These are phyloP conservation scores for Beauveria pseudobassiana DNA, from an alignment of 2,329 filamentous ascomycete genomes.

Conservation along the genomic window DNA sequence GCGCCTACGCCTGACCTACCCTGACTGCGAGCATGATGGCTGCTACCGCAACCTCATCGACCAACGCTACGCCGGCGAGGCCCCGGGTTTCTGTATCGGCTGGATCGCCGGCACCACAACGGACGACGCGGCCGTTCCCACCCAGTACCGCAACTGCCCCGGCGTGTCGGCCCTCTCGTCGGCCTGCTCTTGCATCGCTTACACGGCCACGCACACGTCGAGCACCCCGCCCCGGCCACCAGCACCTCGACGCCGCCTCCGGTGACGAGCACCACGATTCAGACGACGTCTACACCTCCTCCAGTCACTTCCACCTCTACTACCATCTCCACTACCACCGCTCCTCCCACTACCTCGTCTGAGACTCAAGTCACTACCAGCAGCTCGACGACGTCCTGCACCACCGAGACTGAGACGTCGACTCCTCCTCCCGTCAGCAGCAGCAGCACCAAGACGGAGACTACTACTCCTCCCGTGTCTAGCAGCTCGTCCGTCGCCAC, in stretches of 20 bases:
- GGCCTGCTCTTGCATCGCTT: slow-evolving; percentile 31
- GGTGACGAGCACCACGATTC: slow-evolving; percentile 6
- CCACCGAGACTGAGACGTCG: slow-evolving; percentile 22
- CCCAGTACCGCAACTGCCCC: slow-evolving; percentile 24
- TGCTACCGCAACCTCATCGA: slow-evolving; percentile 31
- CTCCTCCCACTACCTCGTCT: slow-evolving; percentile 4
- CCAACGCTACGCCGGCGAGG: slow-evolving; percentile 22
- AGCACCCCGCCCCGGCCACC: slow-evolving; percentile 10
- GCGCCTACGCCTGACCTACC: slow-evolving; percentile 21
- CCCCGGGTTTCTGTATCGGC: slow-evolving; percentile 25
- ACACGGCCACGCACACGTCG: slow-evolving; percentile 24
- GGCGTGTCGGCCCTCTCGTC: slow-evolving; percentile 22
- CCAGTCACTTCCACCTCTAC: slow-evolving; percentile 10
- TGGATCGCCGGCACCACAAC: slow-evolving; percentile 25
- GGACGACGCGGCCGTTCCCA: slow-evolving; percentile 21
- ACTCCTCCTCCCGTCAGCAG: background rate
- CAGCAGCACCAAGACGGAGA: background rate
- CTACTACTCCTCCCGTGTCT: background rate
- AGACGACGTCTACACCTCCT: background rate
- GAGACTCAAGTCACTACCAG: background rate
- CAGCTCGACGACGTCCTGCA: slow-evolving; percentile 18
- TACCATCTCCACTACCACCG: background rate
- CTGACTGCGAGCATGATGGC: slow-evolving; percentile 25
- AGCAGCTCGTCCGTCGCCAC: background rate
- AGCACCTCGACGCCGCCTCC: slow-evolving; percentile 8